A percentile compares a stretch with the other conserved stretches of the same genome.
Evolutionary conservation across 345 rosid genomes (phyloP).

Genomic region (Atalantia buxifolia): DNA sequence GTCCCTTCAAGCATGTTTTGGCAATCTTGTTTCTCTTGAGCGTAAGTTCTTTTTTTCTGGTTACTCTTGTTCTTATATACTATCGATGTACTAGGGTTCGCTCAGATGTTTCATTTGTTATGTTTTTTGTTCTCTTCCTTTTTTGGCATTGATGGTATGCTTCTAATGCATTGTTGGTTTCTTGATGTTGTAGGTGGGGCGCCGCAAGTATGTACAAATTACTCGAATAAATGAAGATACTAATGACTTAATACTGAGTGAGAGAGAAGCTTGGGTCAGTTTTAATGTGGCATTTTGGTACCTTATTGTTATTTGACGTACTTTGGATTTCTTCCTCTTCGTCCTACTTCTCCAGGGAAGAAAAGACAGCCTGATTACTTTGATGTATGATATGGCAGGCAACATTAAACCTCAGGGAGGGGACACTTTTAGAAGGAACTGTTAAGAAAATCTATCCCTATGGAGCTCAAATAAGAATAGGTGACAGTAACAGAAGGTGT

Average conservation of each 20-base stretch:
- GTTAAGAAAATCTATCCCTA: slow-evolving; percentile 71
- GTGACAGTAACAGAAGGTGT: slow-evolving; percentile 79
- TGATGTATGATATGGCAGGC: slow-evolving; percentile 44
- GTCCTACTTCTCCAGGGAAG: not conserved
- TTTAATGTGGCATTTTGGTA: not conserved
- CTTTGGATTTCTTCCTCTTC: not conserved
- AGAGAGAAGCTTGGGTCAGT: slow-evolving; percentile 82
- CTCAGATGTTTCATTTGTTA: not conserved
- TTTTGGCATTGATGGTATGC: not conserved
- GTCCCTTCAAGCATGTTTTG: not conserved
- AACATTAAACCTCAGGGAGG: slow-evolving; percentile 70
- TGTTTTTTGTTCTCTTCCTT: not conserved
- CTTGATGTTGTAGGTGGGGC: slow-evolving; percentile 58
- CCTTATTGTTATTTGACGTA: not conserved
- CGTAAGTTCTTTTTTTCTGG: not conserved
- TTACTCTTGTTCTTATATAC: not conserved
- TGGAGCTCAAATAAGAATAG: slow-evolving; percentile 87
- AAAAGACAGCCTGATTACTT: slow-evolving; percentile 10
- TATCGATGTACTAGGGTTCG: not conserved
- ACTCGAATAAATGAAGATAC: slow-evolving; percentile 61
- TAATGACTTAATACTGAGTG: slow-evolving; percentile 79
- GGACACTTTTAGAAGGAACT: slow-evolving; percentile 84
- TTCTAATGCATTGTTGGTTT: slow-evolving; percentile 6
- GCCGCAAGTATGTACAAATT: slow-evolving; percentile 49
- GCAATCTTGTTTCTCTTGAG: not conserved